Conservation (phyloP, 2,329 filamentous ascomycete genomes). For the Colletotrichum sidae region DNA sequence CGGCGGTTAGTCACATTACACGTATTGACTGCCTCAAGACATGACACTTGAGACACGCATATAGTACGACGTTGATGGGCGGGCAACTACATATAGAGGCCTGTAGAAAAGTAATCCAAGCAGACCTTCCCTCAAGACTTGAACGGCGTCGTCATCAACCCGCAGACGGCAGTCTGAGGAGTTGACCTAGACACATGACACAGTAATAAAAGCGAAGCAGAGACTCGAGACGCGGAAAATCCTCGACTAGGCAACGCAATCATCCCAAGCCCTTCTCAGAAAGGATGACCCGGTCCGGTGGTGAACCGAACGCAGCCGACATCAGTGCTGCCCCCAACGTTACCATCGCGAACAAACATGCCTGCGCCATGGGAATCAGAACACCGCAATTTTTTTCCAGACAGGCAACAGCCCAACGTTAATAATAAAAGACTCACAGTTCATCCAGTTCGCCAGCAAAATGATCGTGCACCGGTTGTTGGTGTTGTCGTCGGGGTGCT, state of each 20-base stretch:
- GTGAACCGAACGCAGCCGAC: slow-evolving; percentile 5
- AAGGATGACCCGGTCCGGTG: neutral
- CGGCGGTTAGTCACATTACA: slow-evolving; percentile 3
- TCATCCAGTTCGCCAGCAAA: neutral
- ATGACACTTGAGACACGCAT: neutral
- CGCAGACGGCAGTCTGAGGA: no score
- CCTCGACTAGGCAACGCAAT: neutral
- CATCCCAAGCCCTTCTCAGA: no score
- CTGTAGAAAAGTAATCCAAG: no score
- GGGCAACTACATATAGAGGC: slow-evolving; percentile 1
- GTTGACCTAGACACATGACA: no score
- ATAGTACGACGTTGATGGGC: no score
- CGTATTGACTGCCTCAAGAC: neutral
- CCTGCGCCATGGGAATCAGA: neutral
- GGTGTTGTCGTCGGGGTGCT: neutral
- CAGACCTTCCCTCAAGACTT: no score
- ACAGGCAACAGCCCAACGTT: neutral
- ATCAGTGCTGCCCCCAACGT: neutral
- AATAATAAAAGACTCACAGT: slow-evolving; percentile 7
- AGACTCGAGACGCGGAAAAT: neutral
- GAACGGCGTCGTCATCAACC: no score
- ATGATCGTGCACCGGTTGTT: slow-evolving; percentile 1
- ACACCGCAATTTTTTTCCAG: neutral
- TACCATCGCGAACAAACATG: neutral
- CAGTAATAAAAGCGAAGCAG: neutral